Evolutionary conservation across 2,329 filamentous ascomycete species (phyloP), one percentile per base, ranked within the genome.

Genomic region (Aspergillus viridinutans): DNA sequence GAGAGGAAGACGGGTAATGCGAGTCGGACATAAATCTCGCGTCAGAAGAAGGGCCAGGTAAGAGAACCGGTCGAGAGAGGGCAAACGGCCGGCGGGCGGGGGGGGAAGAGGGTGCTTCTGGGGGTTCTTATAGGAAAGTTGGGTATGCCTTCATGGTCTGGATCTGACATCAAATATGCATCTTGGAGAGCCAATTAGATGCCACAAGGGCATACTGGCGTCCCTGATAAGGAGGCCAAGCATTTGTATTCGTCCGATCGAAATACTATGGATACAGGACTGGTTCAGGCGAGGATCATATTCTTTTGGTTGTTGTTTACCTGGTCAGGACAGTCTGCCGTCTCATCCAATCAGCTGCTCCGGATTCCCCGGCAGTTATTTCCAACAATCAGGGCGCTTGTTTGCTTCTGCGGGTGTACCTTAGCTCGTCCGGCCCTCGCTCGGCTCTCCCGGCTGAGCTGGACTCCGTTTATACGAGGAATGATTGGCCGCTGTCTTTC

Each of bases 21-120:
- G 60, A 53, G 45, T 64, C 56, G 51, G 63, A 64, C 63, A 65
- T 65, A 40, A 45, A 45, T 43, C 20, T 17, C 32, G 32, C 14
- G 32, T 17, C 7, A 45, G 20, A 23, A 4, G 8, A 23, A 45
- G 21, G 12, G n/a, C n/a, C 20, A 23, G 42, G 32, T 14, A 35
- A 14, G n/a, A 45, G 42, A 45, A 10, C 42, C 42, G 10, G 42
- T 23, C 40, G 20, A 10, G 40, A n/a, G 17, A 23, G 6, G 40
- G n/a, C n/a, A 23, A 20, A 45, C 8, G 20, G 42, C 8, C 10
- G 8, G 42, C 4, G 40, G n/a, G 7, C 26, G 10, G 28, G 28
- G 28, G 3, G 28, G 9, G 26, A 2, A 29, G 42, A 45, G 42
- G 42, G 42, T 3, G 7, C 32, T 38, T 17, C 4, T 7, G 32